Percentiles rank a stretch among this genome's conserved stretches.
These are phyloP conservation scores for Pyrenophora graminea DNA, from an alignment of 2,329 filamentous ascomycete species.

Conservation along the genomic window DNA sequence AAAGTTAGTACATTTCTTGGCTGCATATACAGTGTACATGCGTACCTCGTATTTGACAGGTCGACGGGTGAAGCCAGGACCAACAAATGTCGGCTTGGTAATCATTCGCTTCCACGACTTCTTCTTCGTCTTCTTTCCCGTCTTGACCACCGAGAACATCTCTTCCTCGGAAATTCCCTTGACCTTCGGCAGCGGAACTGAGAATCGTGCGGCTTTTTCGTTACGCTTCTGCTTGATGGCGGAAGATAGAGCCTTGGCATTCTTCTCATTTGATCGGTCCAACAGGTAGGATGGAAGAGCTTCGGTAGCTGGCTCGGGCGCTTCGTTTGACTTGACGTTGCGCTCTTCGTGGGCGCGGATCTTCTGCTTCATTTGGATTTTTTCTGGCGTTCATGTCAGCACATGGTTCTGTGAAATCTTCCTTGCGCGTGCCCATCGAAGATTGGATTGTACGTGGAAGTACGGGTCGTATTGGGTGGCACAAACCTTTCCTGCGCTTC, in stretches of 20 bases:
- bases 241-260: slow-evolving; percentile 74
- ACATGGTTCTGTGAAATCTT: neutral
- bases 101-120: slow-evolving; percentile 78
- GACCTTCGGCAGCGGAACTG: slow-evolving; percentile 90
- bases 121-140: slow-evolving; percentile 81
- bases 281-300: slow-evolving; percentile 92
- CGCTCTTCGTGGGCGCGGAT: slow-evolving; percentile 93
- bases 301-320: slow-evolving; percentile 76
- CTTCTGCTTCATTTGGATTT: slow-evolving; percentile 57
- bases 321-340: slow-evolving; percentile 84
- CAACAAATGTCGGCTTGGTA: slow-evolving; percentile 87
- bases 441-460: too few relatives aligned
- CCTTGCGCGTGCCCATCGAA: too few relatives aligned
- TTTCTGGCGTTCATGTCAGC: slow-evolving; percentile 60
- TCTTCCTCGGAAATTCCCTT: slow-evolving; percentile 92
- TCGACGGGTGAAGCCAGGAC: slow-evolving; percentile 82
- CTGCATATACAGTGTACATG: neutral
- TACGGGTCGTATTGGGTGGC: too few relatives aligned
- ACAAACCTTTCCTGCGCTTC: slow-evolving; percentile 56
- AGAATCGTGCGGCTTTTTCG: slow-evolving; percentile 90
- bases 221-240: slow-evolving; percentile 93
- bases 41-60: slow-evolving; percentile 71
- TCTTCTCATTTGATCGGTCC: slow-evolving; percentile 72
- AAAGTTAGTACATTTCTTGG: neutral
- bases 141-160: slow-evolving; percentile 94